Percentiles rank a stretch among this genome's conserved stretches.
Conservation (phyloP, 768 basidiomycete species). For the Termitomyces sp. region DNA sequence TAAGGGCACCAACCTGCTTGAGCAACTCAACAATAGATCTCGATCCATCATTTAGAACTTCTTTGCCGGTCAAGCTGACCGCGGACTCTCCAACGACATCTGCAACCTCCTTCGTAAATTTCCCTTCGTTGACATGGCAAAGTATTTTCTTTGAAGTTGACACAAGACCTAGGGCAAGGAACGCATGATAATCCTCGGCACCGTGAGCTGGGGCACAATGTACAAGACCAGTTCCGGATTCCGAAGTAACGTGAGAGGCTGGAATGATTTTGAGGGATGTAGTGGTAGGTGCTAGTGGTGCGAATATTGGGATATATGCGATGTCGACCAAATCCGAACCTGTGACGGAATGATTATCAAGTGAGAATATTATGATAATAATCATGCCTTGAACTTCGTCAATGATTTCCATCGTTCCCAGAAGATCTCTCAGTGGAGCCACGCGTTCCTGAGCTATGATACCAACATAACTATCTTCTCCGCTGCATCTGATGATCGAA, state of each 20-base stretch:
- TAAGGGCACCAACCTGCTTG: slow-evolving; percentile 47
- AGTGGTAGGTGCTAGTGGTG: slow-evolving; percentile 23
- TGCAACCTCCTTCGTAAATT: slow-evolving; percentile 57
- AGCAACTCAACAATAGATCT: slow-evolving; percentile 64
- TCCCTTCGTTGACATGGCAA: slow-evolving; percentile 84
- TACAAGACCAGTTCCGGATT: slow-evolving; percentile 93
- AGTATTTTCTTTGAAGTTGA: slow-evolving; percentile 42
- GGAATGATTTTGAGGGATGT: slow-evolving; percentile 50
- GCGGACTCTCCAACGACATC: slow-evolving; percentile 52
- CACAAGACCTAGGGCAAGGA: slow-evolving; percentile 55
- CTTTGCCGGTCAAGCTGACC: slow-evolving; percentile 57
- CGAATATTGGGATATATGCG: slow-evolving; percentile 62
- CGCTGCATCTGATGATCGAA: slow-evolving; percentile 35
- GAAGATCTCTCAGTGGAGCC: slow-evolving; percentile 30
- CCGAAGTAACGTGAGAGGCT: slow-evolving; percentile 74
- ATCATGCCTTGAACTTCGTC: slow-evolving; percentile 33
- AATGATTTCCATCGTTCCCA: slow-evolving; percentile 34
- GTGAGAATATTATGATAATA: background rate
- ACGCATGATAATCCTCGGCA: slow-evolving; percentile 83
- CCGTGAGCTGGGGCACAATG: slow-evolving; percentile 97
- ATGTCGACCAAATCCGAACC: slow-evolving; percentile 57
- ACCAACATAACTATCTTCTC: slow-evolving; percentile 20
- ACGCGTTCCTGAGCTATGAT: slow-evolving; percentile 54
- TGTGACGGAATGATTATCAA: slow-evolving; percentile 17
- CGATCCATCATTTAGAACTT: slow-evolving; percentile 71